Base-by-base conservation (phyloP, 176 grass and related monocot genomes). In the Musa itinerans region DNA sequence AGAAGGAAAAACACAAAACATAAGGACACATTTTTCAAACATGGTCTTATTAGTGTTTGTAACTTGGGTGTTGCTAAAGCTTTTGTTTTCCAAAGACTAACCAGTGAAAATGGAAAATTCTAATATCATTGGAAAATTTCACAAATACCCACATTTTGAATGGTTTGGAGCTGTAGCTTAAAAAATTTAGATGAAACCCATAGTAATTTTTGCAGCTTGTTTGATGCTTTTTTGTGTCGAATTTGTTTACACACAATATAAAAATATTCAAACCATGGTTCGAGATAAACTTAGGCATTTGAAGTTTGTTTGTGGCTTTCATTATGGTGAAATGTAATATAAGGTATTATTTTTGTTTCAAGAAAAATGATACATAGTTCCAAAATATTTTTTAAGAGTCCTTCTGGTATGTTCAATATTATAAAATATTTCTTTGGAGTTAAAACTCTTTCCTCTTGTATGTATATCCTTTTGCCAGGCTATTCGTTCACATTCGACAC, bases 401-500 rank as follows among this genome's bases (percentile, higher is more conserved):
- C 0, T 69, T 50, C 15, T 69, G 11, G 4, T 50, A 19, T 50
- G 27, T 54, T 22, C 43, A 13, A n/a, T 68, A 64, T 19, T 67
- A 13, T 48, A 17, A 51, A 66, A 54, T 78, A 26, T 78, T 63
- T 53, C 1, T 24, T 66, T 24, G 26, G 15, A 78, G 50, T 19
- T n/a, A 65, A 10, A 67, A 27, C 13, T 16, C 2, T 53, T 22
- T 52, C 61, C 22, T 76, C 61, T 67, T 66, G 23, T 15, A 25
- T 21, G 15, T 76, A 29, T 57, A 65, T 77, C 80, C 62, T 81
- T 65, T 65, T 57, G 17, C 23, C 29, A 91, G 90, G 86, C 79
- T 57, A 92, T 92, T 72, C 81, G 69, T 51, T 77, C 86, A 72
- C 51, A 63, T 29, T 86, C 86, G 73, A 92, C 86, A 65, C 84